A percentile compares a stretch with the other conserved stretches of the same genome.
Conservation (phyloP, 2,329 filamentous ascomycete species). For the Pseudogymnoascus pannorum region DNA sequence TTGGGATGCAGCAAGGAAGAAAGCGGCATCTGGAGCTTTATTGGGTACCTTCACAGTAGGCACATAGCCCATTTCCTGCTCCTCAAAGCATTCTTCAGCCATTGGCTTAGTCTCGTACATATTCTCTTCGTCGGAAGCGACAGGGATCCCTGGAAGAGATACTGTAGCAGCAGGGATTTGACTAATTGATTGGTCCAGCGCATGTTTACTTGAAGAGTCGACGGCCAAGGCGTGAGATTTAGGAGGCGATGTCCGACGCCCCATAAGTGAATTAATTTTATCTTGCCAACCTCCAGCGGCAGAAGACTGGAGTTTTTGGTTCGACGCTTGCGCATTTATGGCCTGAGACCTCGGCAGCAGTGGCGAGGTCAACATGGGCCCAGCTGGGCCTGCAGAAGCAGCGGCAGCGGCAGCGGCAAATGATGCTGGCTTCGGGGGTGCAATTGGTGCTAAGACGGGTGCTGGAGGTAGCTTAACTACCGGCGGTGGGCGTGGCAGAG, state of each 20-base stretch:
- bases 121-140: constrained; percentile 31
- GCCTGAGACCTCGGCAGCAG: constrained; percentile 17
- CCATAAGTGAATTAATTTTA: constrained; percentile 70
- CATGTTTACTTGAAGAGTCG: constrained; percentile 60
- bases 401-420: constrained; percentile 35
- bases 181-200: constrained; percentile 48
- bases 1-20: constrained; percentile 50
- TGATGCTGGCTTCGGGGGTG: constrained; percentile 38
- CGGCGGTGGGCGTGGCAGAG: constrained; percentile 61
- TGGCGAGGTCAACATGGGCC: constrained; percentile 15
- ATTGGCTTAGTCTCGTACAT: constrained; percentile 57
- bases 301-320: constrained; percentile 31
- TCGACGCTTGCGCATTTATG: constrained; percentile 31
- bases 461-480: constrained; percentile 73
- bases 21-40: constrained; percentile 53
- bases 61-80: constrained; percentile 73
- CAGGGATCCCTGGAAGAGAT: constrained; percentile 48
- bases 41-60: constrained; percentile 62
- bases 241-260: constrained; percentile 52
- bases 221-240: constrained; percentile 56
- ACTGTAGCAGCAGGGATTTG: constrained; percentile 50
- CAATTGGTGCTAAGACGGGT: constrained; percentile 34
- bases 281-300: constrained; percentile 58
- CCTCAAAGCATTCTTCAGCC: constrained; percentile 73
- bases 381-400: constrained; percentile 23